Base-by-base conservation (phyloP, 352 stramenopile species). In the Thraustochytrium striatum region DNA sequence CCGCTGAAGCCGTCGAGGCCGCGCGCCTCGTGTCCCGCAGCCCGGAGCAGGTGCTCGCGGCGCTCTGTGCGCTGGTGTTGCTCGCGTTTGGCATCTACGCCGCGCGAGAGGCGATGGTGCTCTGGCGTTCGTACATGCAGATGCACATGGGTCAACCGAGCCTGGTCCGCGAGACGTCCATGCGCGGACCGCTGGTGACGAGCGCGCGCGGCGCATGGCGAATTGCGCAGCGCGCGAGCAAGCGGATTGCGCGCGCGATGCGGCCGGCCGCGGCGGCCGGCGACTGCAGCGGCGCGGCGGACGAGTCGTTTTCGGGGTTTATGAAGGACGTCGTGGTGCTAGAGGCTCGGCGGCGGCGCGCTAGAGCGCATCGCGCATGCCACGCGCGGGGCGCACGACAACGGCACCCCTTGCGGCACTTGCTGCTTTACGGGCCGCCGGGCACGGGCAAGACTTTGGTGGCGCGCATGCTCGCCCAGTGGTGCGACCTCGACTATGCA, bases 381-480 rank as follows among this genome's bases (percentile, higher is more conserved):
- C 5, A 80, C 70, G 28, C 55, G 58, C 30, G 55, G 32, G 8
- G 70, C 70, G n/a, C 58, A 80, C 57, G n/a, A 65, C 32, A 80
- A 75, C 33, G 43, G 43, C 5, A 59, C 55, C 7, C 55, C 58
- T 7, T 80, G 25, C 55, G 70, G 5, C 70, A 80, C 58, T 19
- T 80, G 21, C 39, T 80, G 21, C 79, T 80, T 33, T 80, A 72
- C 28, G 70, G 70, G 11, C 95, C 95, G 19, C 95, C 95, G 3
- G 96, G 96, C 85, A 99, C 96, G 11, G 96, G 96, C 84, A 99
- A 99, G 87, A 99, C 96, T 5, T 91, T 99, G 86, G 98, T 99
- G 83, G 96, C 96, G 47, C 97, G 97, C 85, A 89, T 91, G 52
- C 88, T 99, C 35, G 95, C 96, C 5, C 90, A 92, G 75, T 91